These are phyloP conservation scores for Tephrocybe sp. DNA, from an alignment of 768 basidiomycete species.

Conservation along the genomic window DNA sequence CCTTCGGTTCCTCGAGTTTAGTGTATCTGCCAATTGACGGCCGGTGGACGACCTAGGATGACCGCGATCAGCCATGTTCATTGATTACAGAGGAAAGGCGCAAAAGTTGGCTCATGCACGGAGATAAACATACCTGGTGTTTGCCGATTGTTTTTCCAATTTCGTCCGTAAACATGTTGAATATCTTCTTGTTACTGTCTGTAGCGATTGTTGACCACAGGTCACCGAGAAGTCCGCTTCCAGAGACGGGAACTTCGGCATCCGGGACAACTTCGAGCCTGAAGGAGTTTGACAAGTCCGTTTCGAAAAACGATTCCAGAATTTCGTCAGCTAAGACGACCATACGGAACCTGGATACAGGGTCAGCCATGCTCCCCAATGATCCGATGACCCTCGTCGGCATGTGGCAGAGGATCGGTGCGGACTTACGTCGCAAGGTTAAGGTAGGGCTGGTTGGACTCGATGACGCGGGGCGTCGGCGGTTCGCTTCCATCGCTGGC, in stretches of 20 bases:
- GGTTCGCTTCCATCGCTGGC: conserved; percentile 23
- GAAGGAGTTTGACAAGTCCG: conserved; percentile 89
- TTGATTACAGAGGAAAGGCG: background rate
- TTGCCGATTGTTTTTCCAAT: conserved; percentile 93
- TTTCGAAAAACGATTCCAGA: conserved; percentile 95
- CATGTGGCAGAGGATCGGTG: background rate
- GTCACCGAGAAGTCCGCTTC: conserved; percentile 72
- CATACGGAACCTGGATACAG: conserved; percentile 85
- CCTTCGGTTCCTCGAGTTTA: conserved; percentile 82
- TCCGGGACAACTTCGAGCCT: conserved; percentile 71
- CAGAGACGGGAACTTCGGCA: conserved; percentile 59
- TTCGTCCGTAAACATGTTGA: conserved; percentile 92
- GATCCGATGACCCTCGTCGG: too few species aligned
- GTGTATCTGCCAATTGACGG: conserved; percentile 89
- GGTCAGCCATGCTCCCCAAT: conserved; percentile 6
- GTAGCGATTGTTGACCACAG: conserved; percentile 89
- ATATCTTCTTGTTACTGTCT: conserved; percentile 90
- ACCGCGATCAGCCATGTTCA: background rate
- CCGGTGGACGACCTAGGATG: conserved; percentile 60
- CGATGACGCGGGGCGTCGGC: conserved; percentile 46
- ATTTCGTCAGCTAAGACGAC: conserved; percentile 96
- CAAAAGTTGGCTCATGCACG: background rate
- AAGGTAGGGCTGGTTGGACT: conserved; percentile 87
- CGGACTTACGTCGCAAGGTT: conserved; percentile 77
- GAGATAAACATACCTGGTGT: conserved; percentile 62